Percentiles rank a stretch among this genome's conserved stretches.
phyloP scores from a whole-genome alignment of 2,329 filamentous ascomycete species.

The Colletotrichum sp. region DNA sequence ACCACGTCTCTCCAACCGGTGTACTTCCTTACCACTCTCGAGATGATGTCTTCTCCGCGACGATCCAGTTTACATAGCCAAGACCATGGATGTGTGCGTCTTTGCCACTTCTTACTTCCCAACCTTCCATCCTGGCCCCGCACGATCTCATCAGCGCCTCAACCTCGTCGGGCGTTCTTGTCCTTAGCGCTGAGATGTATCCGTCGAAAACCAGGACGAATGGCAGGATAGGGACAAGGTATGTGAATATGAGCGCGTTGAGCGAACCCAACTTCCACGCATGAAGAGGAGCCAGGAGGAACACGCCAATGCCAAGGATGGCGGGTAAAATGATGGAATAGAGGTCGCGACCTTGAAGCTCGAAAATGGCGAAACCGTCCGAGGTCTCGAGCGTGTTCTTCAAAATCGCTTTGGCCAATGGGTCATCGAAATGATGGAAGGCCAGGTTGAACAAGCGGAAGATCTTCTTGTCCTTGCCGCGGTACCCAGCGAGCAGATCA shows the following conservation, averaged over 20 bases:
- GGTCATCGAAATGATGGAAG: constrained; percentile 79
- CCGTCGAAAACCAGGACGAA: constrained; percentile 74
- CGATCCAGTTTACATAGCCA: constrained; percentile 57
- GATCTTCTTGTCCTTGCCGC: constrained; percentile 49
- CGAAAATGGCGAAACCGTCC: constrained; percentile 74
- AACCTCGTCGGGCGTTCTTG: constrained; percentile 70
- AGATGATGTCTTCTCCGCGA: constrained; percentile 28
- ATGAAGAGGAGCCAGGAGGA: constrained; percentile 58
- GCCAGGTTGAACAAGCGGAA: constrained; percentile 76
- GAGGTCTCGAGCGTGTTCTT: constrained; percentile 68
- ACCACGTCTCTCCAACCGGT: not conserved
- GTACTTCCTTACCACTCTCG: not conserved
- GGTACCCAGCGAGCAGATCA: constrained; percentile 43
- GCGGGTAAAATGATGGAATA: constrained; percentile 58
- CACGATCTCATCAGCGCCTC: constrained; percentile 61
- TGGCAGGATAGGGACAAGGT: constrained; percentile 69
- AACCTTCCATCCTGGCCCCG: constrained; percentile 47
- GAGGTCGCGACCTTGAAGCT: constrained; percentile 71
- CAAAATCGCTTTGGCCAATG: constrained; percentile 63
- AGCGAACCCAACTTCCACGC: constrained; percentile 57
- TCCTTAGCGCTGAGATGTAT: constrained; percentile 68
- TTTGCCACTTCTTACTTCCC: constrained; percentile 54
- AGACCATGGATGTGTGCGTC: constrained; percentile 54
- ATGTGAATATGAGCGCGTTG: constrained; percentile 68
- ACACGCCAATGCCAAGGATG: constrained; percentile 55